Conservation (phyloP, 768 basidiomycete genomes). For the Chalciporus pseudorubinellus region DNA sequence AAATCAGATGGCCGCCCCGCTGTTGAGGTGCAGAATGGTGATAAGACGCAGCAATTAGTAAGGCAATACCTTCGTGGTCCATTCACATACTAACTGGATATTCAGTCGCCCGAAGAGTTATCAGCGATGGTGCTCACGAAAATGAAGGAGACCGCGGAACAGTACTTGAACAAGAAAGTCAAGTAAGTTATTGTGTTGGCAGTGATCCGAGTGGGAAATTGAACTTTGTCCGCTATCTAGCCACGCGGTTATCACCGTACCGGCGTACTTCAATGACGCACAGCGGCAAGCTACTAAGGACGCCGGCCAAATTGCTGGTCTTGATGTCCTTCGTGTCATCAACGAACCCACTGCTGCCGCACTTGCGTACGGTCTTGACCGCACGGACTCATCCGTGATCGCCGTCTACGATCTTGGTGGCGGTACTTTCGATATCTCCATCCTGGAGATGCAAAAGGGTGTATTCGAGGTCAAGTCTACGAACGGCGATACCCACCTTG, state of each 20-base stretch:
- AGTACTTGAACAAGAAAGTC: conserved; percentile 88
- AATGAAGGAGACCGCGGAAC: conserved; percentile 95
- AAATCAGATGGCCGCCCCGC: conserved; percentile 75
- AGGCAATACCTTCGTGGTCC: conserved; percentile 29
- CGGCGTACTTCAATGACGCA: conserved; percentile 99
- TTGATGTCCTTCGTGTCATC: conserved; percentile 97
- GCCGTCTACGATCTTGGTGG: conserved; percentile 99
- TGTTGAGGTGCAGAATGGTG: conserved; percentile 81
- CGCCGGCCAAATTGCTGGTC: conserved; percentile 95
- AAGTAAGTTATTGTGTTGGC: conserved; percentile 57
- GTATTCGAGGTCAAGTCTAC: conserved; percentile 99
- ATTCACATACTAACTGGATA: conserved; percentile 15
- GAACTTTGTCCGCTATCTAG: conserved; percentile 34
- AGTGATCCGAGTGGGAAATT: background rate
- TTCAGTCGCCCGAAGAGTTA: conserved; percentile 78
- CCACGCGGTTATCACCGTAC: conserved; percentile 91
- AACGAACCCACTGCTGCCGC: conserved; percentile 99
- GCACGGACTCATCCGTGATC: conserved; percentile 75
- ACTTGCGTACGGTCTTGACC: conserved; percentile 95
- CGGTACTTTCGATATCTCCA: conserved; percentile 99
- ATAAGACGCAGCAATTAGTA: conserved; percentile 79
- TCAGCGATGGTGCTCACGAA: conserved; percentile 87
- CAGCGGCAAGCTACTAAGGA: conserved; percentile 99
- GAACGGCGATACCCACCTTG: conserved; percentile 98
- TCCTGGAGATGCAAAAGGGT: conserved; percentile 99